Evolutionary conservation across 208 protist species (phyloP).

Genomic region (Crithidia bombi): DNA sequence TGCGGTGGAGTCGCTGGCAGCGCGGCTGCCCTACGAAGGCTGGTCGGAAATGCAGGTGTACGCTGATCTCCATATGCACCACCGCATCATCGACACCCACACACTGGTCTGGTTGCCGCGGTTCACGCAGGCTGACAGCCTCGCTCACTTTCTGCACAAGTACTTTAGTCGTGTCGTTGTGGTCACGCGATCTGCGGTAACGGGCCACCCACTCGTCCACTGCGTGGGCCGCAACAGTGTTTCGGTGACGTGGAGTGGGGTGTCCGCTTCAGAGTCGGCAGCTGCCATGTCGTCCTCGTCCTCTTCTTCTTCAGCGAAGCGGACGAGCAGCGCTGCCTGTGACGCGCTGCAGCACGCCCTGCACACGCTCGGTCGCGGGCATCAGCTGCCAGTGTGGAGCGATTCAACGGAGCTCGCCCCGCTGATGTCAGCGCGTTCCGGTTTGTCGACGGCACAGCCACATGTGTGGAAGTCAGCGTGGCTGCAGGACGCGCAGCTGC

Average conservation of each 20-base stretch:
- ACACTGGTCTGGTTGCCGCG: conserved; percentile 12
- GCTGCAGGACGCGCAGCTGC: conserved; percentile 10
- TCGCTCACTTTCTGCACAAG: conserved; percentile 44
- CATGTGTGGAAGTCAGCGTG: conserved; percentile 25
- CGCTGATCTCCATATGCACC: conserved; percentile 24
- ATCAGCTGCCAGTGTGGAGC: conserved; percentile 70
- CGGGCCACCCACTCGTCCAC: conserved; percentile 49
- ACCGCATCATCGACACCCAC: conserved; percentile 24
- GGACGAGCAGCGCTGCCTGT: neutral
- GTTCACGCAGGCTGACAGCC: conserved; percentile 17
- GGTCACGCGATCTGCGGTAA: conserved; percentile 69
- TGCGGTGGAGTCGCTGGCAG: conserved; percentile 37
- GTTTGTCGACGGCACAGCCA: conserved; percentile 15
- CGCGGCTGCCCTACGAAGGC: conserved; percentile 61
- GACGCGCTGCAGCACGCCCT: conserved; percentile 44
- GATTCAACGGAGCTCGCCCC: conserved; percentile 45
- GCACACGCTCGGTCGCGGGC: conserved; percentile 47
- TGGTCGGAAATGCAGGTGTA: conserved; percentile 57
- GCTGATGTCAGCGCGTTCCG: conserved; percentile 27
- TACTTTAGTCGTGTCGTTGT: conserved; percentile 46
- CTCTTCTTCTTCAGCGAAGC: neutral
- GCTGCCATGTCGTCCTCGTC: neutral
- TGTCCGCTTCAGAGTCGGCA: neutral
- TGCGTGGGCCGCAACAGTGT: conserved; percentile 36
- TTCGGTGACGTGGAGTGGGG: conserved; percentile 16